These are phyloP conservation scores for Botryosphaeria dothidea DNA, from an alignment of 2,329 filamentous ascomycete genomes.

Conservation along the genomic window DNA sequence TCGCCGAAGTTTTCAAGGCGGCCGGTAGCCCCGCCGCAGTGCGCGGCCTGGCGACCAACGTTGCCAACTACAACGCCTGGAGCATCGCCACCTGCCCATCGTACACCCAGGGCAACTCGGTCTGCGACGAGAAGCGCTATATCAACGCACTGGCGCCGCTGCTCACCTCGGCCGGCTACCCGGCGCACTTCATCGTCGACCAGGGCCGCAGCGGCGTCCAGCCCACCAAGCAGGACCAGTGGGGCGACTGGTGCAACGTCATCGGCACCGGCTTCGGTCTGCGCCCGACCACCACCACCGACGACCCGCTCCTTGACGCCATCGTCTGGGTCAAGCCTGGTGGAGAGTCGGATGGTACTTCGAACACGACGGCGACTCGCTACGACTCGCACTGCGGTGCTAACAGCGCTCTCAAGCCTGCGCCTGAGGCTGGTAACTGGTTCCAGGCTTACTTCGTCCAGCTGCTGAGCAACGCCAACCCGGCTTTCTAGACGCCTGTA, in stretches of 20 bases:
- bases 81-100: conserved; percentile 46
- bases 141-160: conserved; percentile 54
- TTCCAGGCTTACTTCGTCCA: conserved; percentile 52
- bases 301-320: conserved; percentile 60
- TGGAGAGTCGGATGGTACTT: conserved; percentile 54
- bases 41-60: conserved; percentile 58
- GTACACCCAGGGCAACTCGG: conserved; percentile 48
- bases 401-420: conserved; percentile 58
- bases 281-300: conserved; percentile 65
- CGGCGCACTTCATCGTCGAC: conserved; percentile 58
- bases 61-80: conserved; percentile 61
- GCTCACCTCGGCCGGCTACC: conserved; percentile 48
- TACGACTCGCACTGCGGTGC: conserved; percentile 60
- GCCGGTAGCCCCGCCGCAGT: conserved; percentile 50
- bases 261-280: conserved; percentile 63
- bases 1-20: conserved; percentile 48
- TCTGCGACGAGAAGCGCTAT: conserved; percentile 57
- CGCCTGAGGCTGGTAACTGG: conserved; percentile 70
- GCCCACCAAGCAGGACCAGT: conserved; percentile 55
- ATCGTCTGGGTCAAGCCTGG: conserved; percentile 74
- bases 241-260: conserved; percentile 71
- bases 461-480: conserved; percentile 37
- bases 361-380: conserved; percentile 43
- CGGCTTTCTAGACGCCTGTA: conserved; percentile 20
- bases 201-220: conserved; percentile 62